Evolutionary conservation across 495 filamentous ascomycete species (phyloP).

Genomic region (Hypoxylon fragiforme): DNA sequence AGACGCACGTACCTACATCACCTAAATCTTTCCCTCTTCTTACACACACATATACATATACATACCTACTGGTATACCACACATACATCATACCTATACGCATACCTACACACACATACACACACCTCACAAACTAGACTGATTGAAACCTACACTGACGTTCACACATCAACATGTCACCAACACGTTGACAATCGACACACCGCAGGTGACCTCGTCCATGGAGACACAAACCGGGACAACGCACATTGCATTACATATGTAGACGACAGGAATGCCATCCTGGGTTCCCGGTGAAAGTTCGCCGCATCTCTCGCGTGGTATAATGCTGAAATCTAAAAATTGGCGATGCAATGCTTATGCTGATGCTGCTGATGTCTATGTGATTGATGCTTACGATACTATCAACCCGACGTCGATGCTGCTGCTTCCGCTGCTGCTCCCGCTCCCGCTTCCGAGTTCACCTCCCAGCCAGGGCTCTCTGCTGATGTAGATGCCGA

Average conservation of each 20-base stretch:
- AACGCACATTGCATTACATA: slow-evolving; percentile 37
- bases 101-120: too few species aligned
- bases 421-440: slow-evolving; percentile 6
- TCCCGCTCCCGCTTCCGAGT: too few species aligned
- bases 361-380: slow-evolving; percentile 6
- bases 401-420: slow-evolving; percentile 3
- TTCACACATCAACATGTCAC: slow-evolving; percentile 33
- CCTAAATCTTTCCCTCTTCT: too few species aligned
- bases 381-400: slow-evolving; percentile 1
- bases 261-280: slow-evolving; percentile 31
- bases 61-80: too few species aligned
- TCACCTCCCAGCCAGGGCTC: too few species aligned
- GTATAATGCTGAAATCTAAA: slow-evolving; percentile 17
- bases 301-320: slow-evolving; percentile 33
- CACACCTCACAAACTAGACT: not conserved
- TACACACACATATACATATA: too few species aligned
- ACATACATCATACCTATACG: too few species aligned
- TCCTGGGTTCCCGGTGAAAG: slow-evolving; percentile 33
- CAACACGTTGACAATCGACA: slow-evolving; percentile 36
- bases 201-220: slow-evolving; percentile 34
- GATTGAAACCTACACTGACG: slow-evolving; percentile 1
- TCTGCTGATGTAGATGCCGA: slow-evolving; percentile 22
- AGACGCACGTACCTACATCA: slow-evolving; percentile 13
- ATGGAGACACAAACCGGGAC: slow-evolving; percentile 34
- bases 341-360: slow-evolving; percentile 6